Evolutionary conservation across 2,329 filamentous ascomycete genomes (phyloP), one percentile per base, ranked within the genome.

Genomic region (Neonectria sp.): DNA sequence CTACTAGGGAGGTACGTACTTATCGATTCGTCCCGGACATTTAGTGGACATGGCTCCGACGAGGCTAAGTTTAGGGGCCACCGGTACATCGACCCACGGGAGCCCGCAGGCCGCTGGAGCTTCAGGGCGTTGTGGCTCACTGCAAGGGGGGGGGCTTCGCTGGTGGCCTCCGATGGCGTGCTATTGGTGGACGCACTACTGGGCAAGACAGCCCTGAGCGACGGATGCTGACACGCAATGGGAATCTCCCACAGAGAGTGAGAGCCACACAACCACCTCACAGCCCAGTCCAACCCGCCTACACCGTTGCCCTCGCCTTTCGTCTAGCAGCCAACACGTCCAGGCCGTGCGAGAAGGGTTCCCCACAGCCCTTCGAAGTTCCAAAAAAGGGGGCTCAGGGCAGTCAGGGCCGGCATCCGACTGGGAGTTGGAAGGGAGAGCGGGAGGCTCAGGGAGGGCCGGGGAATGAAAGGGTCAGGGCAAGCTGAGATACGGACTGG

Each of bases 331-430:
- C 48, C 48, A n/a, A 6, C 17, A 29, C 29, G 27, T 17, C 49
- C 49, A 51, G 48, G 27, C 48, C 48, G 48, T 51, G 48, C 48
- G 27, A 51, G 48, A 27, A 51, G 27, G 27, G 48, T 13, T 31
- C 48, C 27, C 67, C 69, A 67, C 60, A 51, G 65, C 63, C 60
- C 59, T 74, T 64, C 62, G 60, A 71, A 61, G 63, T 71, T 71
- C 70, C 68, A 56, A 71, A 73, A 73, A 71, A 74, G 72, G 72
- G 72, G 45, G 43, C 7, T 21, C 17, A n/a, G 27, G 24, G 58
- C 9, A 6, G 5, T 40, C 37, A n/a, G 37, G 37, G 15, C 29
- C 27, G 58, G 46, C 62, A 46, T 63, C 63, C 69, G 72, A 72
- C 65, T 69, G 71, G 71, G 72, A 60, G 58, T 62, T 48, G 68